phyloP scores from a whole-genome alignment of 2,329 filamentous ascomycete species.

The Cercospora nicotianae region DNA sequence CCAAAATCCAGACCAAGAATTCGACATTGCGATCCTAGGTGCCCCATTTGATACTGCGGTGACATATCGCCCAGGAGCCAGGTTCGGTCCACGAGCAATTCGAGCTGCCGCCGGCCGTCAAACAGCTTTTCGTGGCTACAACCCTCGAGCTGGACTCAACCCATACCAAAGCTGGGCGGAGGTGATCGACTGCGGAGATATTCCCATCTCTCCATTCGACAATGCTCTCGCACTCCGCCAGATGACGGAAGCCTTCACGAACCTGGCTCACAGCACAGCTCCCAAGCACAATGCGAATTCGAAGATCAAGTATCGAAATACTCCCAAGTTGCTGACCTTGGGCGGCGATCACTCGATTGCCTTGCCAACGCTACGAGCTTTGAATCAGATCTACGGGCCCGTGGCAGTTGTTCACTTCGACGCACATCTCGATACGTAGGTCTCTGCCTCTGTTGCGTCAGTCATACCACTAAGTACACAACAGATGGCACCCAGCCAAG shows the following conservation, averaged over 20 bases:
- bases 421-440: slow-evolving; percentile 68
- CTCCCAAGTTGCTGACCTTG: slow-evolving; percentile 50
- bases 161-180: slow-evolving; percentile 76
- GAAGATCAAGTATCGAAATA: slow-evolving; percentile 44
- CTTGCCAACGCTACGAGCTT: slow-evolving; percentile 51
- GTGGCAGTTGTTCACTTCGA: slow-evolving; percentile 55
- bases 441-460: too few relatives aligned
- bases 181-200: slow-evolving; percentile 75
- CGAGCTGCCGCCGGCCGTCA: slow-evolving; percentile 80
- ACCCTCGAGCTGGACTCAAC: slow-evolving; percentile 78
- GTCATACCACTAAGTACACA: neutral
- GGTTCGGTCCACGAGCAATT: slow-evolving; percentile 86
- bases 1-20: slow-evolving; percentile 46
- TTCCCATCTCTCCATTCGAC: slow-evolving; percentile 83
- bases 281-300: slow-evolving; percentile 42
- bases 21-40: slow-evolving; percentile 52
- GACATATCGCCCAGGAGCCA: slow-evolving; percentile 50
- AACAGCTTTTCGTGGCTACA: slow-evolving; percentile 76
- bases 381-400: slow-evolving; percentile 48
- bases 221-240: slow-evolving; percentile 77
- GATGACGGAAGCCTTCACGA: slow-evolving; percentile 77
- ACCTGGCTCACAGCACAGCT: slow-evolving; percentile 57
- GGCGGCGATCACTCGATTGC: slow-evolving; percentile 55
- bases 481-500: slow-evolving; percentile 70
- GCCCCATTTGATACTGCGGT: slow-evolving; percentile 54